A percentile compares a stretch with the other conserved stretches of the same genome.
These are phyloP conservation scores for Allium fistulosum DNA, from an alignment of 106 monocot species.

Conservation along the genomic window DNA sequence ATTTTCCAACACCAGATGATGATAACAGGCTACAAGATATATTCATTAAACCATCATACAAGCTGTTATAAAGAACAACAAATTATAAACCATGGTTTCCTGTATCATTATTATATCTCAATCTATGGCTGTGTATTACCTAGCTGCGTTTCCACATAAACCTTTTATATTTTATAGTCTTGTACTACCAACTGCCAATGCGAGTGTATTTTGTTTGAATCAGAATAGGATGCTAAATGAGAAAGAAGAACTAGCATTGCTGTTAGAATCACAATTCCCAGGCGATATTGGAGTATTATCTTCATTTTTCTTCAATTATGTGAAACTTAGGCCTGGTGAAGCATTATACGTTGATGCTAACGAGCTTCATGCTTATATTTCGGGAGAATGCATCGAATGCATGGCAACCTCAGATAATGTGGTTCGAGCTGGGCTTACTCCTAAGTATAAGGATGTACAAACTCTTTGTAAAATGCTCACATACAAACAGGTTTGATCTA, in stretches of 20 bases:
- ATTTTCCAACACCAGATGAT: too few relatives aligned
- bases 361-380: slow-evolving; percentile 95
- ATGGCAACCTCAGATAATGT: slow-evolving; percentile 99
- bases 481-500: slow-evolving; percentile 56
- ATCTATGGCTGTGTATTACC: too few relatives aligned
- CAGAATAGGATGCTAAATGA: slow-evolving; percentile 74
- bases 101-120: too few relatives aligned
- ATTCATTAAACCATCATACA: too few relatives aligned
- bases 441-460: slow-evolving; percentile 77
- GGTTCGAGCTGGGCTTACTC: slow-evolving; percentile 94
- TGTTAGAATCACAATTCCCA: slow-evolving; percentile 77
- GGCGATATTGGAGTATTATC: slow-evolving; percentile 85
- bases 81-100: too few relatives aligned
- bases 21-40: too few relatives aligned
- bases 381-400: slow-evolving; percentile 89
- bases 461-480: slow-evolving; percentile 97
- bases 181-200: slow-evolving; percentile 1
- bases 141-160: too few relatives aligned
- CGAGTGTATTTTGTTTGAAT: slow-evolving; percentile 4
- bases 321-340: slow-evolving; percentile 84
- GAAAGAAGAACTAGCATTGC: slow-evolving; percentile 68
- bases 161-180: neutral
- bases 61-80: too few relatives aligned
- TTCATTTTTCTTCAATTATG: slow-evolving; percentile 86
- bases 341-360: slow-evolving; percentile 79